Conservation (phyloP, 352 stramenopile genomes). For the Globisporangium yorkense region DNA sequence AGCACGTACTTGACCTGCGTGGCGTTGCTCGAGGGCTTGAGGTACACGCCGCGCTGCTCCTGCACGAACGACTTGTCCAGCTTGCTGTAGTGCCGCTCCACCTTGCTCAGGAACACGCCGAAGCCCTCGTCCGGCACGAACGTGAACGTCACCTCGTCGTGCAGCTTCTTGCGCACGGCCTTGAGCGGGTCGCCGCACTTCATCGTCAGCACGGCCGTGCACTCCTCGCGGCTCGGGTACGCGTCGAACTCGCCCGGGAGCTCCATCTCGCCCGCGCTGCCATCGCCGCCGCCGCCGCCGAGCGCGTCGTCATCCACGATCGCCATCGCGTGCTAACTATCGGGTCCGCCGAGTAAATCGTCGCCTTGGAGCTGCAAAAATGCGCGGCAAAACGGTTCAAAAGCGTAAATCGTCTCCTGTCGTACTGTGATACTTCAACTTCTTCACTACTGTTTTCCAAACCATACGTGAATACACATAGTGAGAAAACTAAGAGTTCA, state of each 20-base stretch:
- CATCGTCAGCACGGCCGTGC: slow-evolving; percentile 62
- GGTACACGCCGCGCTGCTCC: slow-evolving; percentile 62
- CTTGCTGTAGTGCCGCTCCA: slow-evolving; percentile 67
- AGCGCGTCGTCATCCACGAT: neutral
- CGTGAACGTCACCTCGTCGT: slow-evolving; percentile 61
- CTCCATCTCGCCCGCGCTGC: slow-evolving; percentile 6
- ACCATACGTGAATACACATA: too few relatives aligned
- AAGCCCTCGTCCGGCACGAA: slow-evolving; percentile 75
- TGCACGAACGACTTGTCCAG: slow-evolving; percentile 54
- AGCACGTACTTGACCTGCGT: slow-evolving; percentile 78
- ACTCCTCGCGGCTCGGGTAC: slow-evolving; percentile 62
- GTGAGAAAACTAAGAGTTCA: too few relatives aligned
- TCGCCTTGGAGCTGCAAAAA: neutral
- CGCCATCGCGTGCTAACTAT: neutral
- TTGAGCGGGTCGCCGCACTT: slow-evolving; percentile 71
- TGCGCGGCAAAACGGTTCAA: neutral
- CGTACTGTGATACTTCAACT: too few relatives aligned
- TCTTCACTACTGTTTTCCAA: too few relatives aligned
- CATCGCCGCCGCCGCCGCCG: neutral
- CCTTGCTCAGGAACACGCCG: slow-evolving; percentile 69
- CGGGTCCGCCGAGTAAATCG: too few relatives aligned
- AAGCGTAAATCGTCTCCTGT: too few relatives aligned
- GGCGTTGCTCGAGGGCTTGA: slow-evolving; percentile 68
- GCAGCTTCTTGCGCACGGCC: slow-evolving; percentile 74
- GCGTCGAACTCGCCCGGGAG: slow-evolving; percentile 22